These are phyloP conservation scores for Amaranthus cruentus DNA, from an alignment of 148 eudicot species.

Conservation along the genomic window DNA sequence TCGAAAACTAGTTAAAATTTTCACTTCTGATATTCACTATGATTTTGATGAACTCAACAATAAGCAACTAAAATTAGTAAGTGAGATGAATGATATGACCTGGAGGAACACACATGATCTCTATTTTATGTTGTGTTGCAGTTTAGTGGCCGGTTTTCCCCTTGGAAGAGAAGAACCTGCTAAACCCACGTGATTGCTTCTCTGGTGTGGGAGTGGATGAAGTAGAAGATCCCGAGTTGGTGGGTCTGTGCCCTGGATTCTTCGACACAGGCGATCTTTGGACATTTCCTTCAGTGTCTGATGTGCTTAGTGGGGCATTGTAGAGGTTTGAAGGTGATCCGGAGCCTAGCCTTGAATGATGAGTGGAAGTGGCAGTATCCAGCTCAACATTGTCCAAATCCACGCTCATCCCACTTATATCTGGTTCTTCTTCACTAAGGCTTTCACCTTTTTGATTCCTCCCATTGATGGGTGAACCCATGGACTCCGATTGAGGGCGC, in stretches of 20 bases:
- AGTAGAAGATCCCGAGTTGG: slow-evolving; percentile 70
- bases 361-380: slow-evolving; percentile 34
- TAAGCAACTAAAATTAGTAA: neutral
- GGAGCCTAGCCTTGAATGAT: slow-evolving; percentile 43
- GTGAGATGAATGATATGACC: neutral
- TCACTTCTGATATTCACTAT: neutral
- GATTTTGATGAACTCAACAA: neutral
- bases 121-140: neutral
- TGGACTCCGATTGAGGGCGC: slow-evolving; percentile 56
- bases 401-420: slow-evolving; percentile 37
- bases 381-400: slow-evolving; percentile 37
- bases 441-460: slow-evolving; percentile 37
- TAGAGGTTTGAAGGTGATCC: slow-evolving; percentile 48
- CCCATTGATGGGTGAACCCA: slow-evolving; percentile 38
- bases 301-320: slow-evolving; percentile 46
- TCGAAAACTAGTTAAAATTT: slow-evolving; percentile 10
- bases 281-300: slow-evolving; percentile 45
- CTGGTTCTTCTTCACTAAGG: slow-evolving; percentile 51
- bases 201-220: slow-evolving; percentile 76
- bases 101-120: neutral
- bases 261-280: slow-evolving; percentile 51
- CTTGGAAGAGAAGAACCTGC: slow-evolving; percentile 82
- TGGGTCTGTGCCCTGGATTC: slow-evolving; percentile 49
- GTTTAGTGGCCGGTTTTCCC: slow-evolving; percentile 38
- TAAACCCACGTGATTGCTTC: slow-evolving; percentile 74